Percentiles rank a stretch among this genome's conserved stretches.
Conservation (phyloP, 306 rosid genomes). For the Argentina anserina region DNA sequence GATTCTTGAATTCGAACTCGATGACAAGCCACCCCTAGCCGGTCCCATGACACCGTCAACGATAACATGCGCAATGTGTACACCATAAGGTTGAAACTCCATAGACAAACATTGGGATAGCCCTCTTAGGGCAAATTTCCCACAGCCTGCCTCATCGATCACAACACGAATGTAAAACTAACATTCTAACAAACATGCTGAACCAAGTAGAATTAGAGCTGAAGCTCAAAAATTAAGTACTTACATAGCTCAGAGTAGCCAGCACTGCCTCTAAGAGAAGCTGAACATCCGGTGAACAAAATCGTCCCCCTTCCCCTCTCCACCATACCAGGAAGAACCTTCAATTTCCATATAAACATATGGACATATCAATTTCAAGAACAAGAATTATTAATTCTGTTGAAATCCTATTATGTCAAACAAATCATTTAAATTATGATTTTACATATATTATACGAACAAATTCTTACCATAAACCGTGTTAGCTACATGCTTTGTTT, state of each 20-base stretch:
- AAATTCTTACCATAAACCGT: not conserved
- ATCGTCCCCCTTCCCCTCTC: constrained; percentile 91
- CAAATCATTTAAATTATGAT: not conserved
- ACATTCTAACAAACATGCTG: not conserved
- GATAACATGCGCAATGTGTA: constrained; percentile 92
- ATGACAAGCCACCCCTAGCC: constrained; percentile 39
- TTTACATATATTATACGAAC: no score
- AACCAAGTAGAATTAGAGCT: not conserved
- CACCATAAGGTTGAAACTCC: constrained; percentile 83
- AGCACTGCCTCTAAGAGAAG: constrained; percentile 75
- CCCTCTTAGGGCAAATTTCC: constrained; percentile 89
- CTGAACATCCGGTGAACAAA: constrained; percentile 84
- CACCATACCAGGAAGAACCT: constrained; percentile 92
- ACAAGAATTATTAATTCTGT: not conserved
- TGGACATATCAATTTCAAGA: not conserved
- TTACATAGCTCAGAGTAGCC: constrained; percentile 77
- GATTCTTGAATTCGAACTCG: constrained; percentile 18
- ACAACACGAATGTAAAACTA: not conserved
- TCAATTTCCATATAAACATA: not conserved
- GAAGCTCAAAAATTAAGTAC: not conserved
- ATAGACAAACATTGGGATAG: constrained; percentile 81
- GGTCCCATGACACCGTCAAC: constrained; percentile 78
- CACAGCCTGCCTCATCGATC: constrained; percentile 64
- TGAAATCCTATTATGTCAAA: not conserved
- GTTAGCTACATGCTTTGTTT: not conserved